Evolutionary conservation across 139 green algal species (phyloP).

Genomic region (Coelastrella sp.): DNA sequence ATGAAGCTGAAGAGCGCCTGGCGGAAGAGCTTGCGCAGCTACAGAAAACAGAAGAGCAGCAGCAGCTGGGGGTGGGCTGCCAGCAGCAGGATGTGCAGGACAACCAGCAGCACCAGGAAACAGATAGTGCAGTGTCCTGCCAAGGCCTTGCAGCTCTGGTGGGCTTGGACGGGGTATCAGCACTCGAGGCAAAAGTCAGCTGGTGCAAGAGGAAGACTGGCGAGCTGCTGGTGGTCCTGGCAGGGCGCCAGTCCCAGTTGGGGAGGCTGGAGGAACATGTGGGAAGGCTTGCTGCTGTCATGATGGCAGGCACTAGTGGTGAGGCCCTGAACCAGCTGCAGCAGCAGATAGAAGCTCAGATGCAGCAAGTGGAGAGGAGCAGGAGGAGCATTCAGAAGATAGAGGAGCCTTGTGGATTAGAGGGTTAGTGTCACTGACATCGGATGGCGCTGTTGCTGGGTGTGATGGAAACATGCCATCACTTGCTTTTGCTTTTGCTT

Average conservation of each 20-base stretch:
- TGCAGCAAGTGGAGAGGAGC: slow-evolving; percentile 32
- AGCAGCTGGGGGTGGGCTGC: not conserved
- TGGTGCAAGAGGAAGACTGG: not conserved
- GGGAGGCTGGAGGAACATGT: not conserved
- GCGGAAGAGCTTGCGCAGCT: not conserved
- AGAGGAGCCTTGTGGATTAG: too few species aligned
- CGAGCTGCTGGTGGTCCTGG: not conserved
- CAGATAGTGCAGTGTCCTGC: not conserved
- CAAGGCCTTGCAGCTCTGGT: too few species aligned
- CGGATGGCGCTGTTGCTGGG: too few species aligned
- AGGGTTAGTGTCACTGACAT: too few species aligned
- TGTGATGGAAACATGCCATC: too few species aligned
- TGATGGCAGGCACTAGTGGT: slow-evolving; percentile 14
- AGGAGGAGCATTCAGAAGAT: not conserved
- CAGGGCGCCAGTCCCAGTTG: not conserved
- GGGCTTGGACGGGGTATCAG: too few species aligned
- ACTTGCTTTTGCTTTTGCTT: too few species aligned
- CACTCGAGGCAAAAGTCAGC: too few species aligned
- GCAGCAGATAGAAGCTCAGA: not conserved
- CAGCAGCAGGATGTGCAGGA: not conserved
- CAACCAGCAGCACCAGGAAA: not conserved
- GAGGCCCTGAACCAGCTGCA: not conserved
- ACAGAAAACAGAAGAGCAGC: not conserved
- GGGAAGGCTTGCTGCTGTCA: not conserved
- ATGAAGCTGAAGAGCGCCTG: not conserved